Evolutionary conservation across 73 alveolate species (phyloP).

Genomic region (Paramecium biaurelia): DNA sequence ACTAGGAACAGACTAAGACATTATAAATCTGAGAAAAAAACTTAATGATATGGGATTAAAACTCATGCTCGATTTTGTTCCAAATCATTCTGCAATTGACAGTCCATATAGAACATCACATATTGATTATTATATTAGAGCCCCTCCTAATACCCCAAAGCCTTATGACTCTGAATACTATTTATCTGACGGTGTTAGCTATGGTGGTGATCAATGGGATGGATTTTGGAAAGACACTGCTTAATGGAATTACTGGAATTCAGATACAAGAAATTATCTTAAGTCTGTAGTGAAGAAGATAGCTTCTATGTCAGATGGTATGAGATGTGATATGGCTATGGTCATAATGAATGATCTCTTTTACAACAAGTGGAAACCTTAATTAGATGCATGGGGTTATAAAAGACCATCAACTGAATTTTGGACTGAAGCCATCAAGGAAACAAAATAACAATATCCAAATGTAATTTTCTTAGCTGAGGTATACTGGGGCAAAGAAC

Average conservation of each 20-base stretch:
- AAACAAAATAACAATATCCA: conserved; percentile 52
- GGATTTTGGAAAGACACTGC: conserved; percentile 69
- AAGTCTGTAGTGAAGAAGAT: conserved; percentile 53
- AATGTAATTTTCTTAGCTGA: conserved; percentile 65
- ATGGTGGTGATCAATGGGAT: conserved; percentile 67
- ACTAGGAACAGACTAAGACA: conserved; percentile 66
- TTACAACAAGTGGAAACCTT: conserved; percentile 65
- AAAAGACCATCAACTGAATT: conserved; percentile 60
- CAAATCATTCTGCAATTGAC: conserved; percentile 72
- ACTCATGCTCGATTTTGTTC: conserved; percentile 72
- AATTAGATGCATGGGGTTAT: conserved; percentile 69
- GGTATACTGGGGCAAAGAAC: conserved; percentile 63
- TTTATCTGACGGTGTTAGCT: conserved; percentile 57
- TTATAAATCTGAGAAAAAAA: conserved; percentile 34
- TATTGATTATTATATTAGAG: conserved; percentile 60
- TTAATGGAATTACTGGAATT: conserved; percentile 70
- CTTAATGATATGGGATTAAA: conserved; percentile 52
- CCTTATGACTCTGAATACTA: conserved; percentile 59
- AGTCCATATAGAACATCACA: conserved; percentile 51
- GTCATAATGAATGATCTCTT: conserved; percentile 68
- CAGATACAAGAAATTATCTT: conserved; percentile 61
- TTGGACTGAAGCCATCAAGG: conserved; percentile 64
- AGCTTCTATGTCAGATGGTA: conserved; percentile 64
- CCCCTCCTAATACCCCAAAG: conserved; percentile 48
- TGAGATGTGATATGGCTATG: conserved; percentile 76